Evolutionary conservation across 75 land plant species (phyloP).

Genomic region (Picea glauca): DNA sequence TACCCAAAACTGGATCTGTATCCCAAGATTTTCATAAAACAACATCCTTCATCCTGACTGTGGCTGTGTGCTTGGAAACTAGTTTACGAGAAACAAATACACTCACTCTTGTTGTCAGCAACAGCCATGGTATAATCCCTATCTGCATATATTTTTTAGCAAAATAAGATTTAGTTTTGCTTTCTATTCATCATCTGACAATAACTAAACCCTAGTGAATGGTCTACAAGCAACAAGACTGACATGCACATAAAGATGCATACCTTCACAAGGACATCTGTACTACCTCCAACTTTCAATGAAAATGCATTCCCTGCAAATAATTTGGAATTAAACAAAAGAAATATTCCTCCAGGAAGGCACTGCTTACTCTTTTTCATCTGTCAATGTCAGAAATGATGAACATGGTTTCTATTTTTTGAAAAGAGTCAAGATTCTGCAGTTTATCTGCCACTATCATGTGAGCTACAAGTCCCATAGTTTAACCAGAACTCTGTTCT

Average conservation of each 20-base stretch:
- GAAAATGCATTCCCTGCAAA: constrained; percentile 1
- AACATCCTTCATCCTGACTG: neutral
- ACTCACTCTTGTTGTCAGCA: constrained; percentile 1
- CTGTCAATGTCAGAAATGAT: too few relatives aligned
- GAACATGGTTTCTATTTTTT: too few relatives aligned
- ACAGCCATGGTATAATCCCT: constrained; percentile 8
- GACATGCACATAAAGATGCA: neutral
- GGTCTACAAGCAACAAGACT: neutral
- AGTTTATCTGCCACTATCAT: too few relatives aligned
- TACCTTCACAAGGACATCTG: neutral
- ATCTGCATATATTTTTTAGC: neutral
- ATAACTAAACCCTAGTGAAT: neutral
- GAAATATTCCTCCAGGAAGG: too few relatives aligned
- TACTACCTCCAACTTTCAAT: neutral
- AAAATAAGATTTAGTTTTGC: neutral
- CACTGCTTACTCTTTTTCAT: too few relatives aligned
- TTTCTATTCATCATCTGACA: neutral
- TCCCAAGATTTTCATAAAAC: neutral
- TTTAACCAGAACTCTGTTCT: too few relatives aligned
- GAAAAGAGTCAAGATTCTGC: too few relatives aligned
- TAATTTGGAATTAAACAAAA: neutral
- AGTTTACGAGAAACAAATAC: neutral
- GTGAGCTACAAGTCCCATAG: too few relatives aligned
- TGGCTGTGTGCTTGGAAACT: neutral
- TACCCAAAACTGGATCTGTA: neutral